Percentiles rank a stretch among this genome's conserved stretches.
These are phyloP conservation scores for Geranomyces variabilis DNA, from an alignment of 192 early-diverging fungal species.

Conservation along the genomic window DNA sequence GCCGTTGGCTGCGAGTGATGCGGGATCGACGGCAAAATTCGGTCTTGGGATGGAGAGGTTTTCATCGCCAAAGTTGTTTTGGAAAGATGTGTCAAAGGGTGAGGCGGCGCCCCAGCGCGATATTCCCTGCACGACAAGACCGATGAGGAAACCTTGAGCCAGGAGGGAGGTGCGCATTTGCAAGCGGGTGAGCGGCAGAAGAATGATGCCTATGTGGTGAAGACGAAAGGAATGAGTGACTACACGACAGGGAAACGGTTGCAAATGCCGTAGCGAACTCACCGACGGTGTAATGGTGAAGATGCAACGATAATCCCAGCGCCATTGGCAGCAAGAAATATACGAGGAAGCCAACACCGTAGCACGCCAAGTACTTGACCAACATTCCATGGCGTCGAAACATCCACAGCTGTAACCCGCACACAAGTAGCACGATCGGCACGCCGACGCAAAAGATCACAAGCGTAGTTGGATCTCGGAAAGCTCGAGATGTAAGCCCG, in stretches of 20 bases:
- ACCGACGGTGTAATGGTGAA: conserved; percentile 37
- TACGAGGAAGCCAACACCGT: conserved; percentile 19
- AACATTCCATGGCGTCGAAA: conserved; percentile 35
- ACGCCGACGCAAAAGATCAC: conserved; percentile 29
- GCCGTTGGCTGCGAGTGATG: conserved; percentile 6
- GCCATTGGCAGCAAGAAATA: conserved; percentile 37
- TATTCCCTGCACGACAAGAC: conserved; percentile 34
- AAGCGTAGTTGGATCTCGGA: conserved; percentile 26
- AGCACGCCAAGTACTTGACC: conserved; percentile 26
- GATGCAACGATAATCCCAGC: conserved; percentile 32
- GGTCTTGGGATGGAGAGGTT: conserved; percentile 19
- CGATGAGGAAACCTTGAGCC: conserved; percentile 21
- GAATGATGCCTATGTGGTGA: conserved; percentile 19
- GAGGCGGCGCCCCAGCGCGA: conserved; percentile 38
- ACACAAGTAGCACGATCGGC: conserved; percentile 21
- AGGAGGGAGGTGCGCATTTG: conserved; percentile 22
- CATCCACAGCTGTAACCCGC: conserved; percentile 19
- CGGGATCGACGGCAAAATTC: conserved; percentile 4
- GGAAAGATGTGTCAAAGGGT: conserved; percentile 42
- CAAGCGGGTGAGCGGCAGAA: conserved; percentile 27
- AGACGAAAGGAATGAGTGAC: neutral
- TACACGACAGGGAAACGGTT: neutral
- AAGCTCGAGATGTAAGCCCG: conserved; percentile 34
- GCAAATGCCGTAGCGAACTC: no score
- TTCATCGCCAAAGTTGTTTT: conserved; percentile 32